Base-by-base conservation (phyloP, 139 green algal species). In the Coelastrella sp. region DNA sequence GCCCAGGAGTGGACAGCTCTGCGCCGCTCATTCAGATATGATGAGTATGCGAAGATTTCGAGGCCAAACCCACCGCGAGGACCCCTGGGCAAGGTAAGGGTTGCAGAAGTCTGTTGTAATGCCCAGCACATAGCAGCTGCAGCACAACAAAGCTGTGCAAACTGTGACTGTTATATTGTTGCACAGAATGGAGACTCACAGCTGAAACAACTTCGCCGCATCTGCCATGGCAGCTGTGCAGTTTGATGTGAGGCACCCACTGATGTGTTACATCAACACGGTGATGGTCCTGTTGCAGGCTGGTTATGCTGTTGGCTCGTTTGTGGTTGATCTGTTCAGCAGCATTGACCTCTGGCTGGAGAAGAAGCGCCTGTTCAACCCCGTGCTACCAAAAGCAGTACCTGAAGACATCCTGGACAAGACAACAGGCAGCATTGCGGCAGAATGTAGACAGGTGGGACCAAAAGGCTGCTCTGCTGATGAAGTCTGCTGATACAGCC, bases 11-110 rank as follows among this genome's bases (percentile, higher is more conserved):
- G 95, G 66, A 88, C 89, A 60, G 90, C 92, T 54, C 87, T 98
- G 92, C 91, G 96, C 11, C 78, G 93, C 10, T 94, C 94, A 5
- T 92, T 97, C 68, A 92, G 96, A 5, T 97, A 93, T 57, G 91
- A 96, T 68, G 96, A 97, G 80, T 97, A 95, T 80, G 83, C 71
- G 5, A 74, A 76, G 14, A 94, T 98, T n/a, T 61, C 92, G 2
- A 76, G 80, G 22, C 78, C 59, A 10, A 94, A 93, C 73, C 92
- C 92, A 10, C 60, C 92, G 5, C 74, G 85, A 7, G n/a, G 66
- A 0, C 68, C 86, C 5, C 11, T 93, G 5, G 71, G 90, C 17
- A 89, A 89, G 64, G 93, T 92, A 14, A 86, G 83, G 5, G 10
- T 71, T 71, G 61, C 8, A 19, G 61, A 71, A 71, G 11, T 71